Percentiles rank a stretch among this genome's conserved stretches.
Conservation (phyloP, 352 stramenopile species). For the Globisporangium camurandrum region DNA sequence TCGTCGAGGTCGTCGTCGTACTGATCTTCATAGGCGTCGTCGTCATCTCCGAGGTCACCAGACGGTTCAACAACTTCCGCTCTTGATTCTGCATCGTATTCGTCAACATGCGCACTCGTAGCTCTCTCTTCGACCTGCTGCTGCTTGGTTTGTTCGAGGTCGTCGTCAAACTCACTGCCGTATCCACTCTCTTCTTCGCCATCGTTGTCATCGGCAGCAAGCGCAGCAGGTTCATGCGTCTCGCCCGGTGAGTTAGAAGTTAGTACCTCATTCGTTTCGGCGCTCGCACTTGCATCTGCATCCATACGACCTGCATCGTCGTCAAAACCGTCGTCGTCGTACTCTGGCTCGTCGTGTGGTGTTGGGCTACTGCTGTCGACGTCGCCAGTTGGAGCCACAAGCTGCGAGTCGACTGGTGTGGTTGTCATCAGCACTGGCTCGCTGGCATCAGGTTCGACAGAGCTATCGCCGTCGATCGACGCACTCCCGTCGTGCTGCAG, state of each 20-base stretch:
- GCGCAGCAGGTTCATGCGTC: background rate
- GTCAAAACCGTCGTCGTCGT: slow-evolving; percentile 14
- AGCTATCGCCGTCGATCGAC: too few species aligned
- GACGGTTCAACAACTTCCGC: background rate
- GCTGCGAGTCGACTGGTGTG: background rate
- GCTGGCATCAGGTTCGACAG: too few species aligned
- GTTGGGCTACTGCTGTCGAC: background rate
- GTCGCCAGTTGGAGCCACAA: background rate
- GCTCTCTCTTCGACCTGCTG: background rate
- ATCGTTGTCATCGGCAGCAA: background rate
- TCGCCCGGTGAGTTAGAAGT: background rate
- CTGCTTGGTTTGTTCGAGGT: slow-evolving; percentile 6
- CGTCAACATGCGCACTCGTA: background rate
- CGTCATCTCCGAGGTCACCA: slow-evolving; percentile 18
- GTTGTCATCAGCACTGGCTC: too few species aligned
- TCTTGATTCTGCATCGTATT: background rate
- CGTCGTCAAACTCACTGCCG: slow-evolving; percentile 37
- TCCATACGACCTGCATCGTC: background rate
- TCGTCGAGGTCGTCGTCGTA: slow-evolving; percentile 14
- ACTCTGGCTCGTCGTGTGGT: slow-evolving; percentile 1
- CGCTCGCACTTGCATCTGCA: background rate
- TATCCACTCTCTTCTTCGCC: slow-evolving; percentile 17
- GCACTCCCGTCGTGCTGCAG: background rate
- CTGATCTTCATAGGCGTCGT: slow-evolving; percentile 28
- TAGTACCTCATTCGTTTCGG: background rate